Evolutionary conservation across 2,329 filamentous ascomycete species (phyloP).

Genomic region (Sporothrix pallida): DNA sequence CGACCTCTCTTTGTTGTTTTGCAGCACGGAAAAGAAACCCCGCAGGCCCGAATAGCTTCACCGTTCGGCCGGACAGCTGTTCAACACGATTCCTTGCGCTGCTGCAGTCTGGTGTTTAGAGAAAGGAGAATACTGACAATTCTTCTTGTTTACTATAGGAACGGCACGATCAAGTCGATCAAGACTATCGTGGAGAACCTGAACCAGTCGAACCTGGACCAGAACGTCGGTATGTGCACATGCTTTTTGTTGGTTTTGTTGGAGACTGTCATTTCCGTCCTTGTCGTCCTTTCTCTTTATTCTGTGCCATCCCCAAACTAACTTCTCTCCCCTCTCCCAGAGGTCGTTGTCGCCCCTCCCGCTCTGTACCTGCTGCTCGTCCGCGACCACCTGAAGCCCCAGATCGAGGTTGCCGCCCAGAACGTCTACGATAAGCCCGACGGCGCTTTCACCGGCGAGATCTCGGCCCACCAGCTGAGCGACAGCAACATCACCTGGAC

Average conservation of each 20-base stretch:
- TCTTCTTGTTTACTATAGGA: slow-evolving; percentile 62
- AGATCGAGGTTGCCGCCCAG: slow-evolving; percentile 87
- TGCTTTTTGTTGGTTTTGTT: no score
- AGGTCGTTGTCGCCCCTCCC: slow-evolving; percentile 94
- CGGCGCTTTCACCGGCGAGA: slow-evolving; percentile 96
- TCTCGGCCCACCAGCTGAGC: slow-evolving; percentile 88
- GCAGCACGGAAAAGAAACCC: slow-evolving; percentile 37
- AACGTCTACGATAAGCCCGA: slow-evolving; percentile 98
- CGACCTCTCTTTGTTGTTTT: slow-evolving; percentile 38
- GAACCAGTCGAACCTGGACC: slow-evolving; percentile 81
- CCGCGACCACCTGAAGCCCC: slow-evolving; percentile 75
- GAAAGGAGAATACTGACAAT: slow-evolving; percentile 30
- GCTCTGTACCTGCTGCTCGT: slow-evolving; percentile 88
- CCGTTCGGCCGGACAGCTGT: slow-evolving; percentile 25
- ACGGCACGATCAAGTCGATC: slow-evolving; percentile 88
- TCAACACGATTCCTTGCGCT: background rate
- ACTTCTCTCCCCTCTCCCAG: slow-evolving; percentile 52
- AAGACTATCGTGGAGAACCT: slow-evolving; percentile 88
- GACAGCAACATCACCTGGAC: slow-evolving; percentile 89
- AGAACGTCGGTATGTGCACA: slow-evolving; percentile 68
- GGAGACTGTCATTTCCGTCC: no score
- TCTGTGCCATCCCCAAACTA: background rate
- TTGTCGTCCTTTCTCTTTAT: no score
- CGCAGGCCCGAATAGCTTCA: slow-evolving; percentile 41
- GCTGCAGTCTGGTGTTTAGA: background rate